Evolutionary conservation across 2,329 filamentous ascomycete genomes (phyloP), one percentile per base, ranked within the genome.

Genomic region (Microcyclospora pomicola): DNA sequence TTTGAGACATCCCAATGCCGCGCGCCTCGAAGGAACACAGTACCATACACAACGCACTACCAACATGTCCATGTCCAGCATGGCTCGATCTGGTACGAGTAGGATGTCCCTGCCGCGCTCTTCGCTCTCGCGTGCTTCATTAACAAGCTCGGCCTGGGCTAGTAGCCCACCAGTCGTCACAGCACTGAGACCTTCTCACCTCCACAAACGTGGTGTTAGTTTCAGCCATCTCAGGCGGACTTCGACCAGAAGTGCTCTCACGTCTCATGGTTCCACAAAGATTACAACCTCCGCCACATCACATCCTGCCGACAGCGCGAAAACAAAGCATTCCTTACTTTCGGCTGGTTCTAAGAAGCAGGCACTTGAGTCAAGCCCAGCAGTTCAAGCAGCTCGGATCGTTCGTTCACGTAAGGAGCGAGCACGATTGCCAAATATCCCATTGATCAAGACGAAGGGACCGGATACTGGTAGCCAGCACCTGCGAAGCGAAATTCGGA

Each of bases 401-500:
- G 38, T 59, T 29, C 51, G 51, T 27, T 59, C 55, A 5, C 51
- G 53, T 31, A 62, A 62, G 35, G 56, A 60, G 42, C 54, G 52
- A 36, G 44, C 44, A 7, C 32, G 40, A 7, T 41, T 42, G n/a
- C 38, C 49, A 12, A 48, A 52, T 31, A 49, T 51, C 9, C 54
- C 55, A 27, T 50, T 49, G 9, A 54, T 55, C 45, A 59, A 52
- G 36, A 47, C 49, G 6, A 54, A 58, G 35, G 70, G 56, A 44
- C 42, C 54, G 14, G 60, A 43, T 45, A 67, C 55, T 33, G 66
- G 65, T 1, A 67, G 62, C 38, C 65, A 71, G 30, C 64, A 67
- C 34, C 79, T 76, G 60, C 78, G 75, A 49, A 84, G 86, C 41
- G 87, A 94, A 55, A 73, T 91, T 38, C 72, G 84, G 6, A 80